These are phyloP conservation scores for Brassica carinata DNA, from an alignment of 345 rosid species.

Conservation along the genomic window DNA sequence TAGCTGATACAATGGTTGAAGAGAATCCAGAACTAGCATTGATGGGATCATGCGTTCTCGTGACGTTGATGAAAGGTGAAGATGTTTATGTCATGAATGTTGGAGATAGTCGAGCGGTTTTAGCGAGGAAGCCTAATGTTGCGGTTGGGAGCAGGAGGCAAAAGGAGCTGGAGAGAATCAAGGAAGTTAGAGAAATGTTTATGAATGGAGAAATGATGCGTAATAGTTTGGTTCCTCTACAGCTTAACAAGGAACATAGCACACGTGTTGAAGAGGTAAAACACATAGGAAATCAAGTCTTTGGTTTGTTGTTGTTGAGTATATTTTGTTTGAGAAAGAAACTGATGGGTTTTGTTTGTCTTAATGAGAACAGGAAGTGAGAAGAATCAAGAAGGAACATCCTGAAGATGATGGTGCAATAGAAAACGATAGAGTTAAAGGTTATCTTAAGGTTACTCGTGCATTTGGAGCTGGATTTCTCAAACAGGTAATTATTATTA, in stretches of 20 bases:
- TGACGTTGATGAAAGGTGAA: constrained; percentile 53
- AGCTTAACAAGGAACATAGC: constrained; percentile 89
- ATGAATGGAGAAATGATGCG: constrained; percentile 9
- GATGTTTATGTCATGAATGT: constrained; percentile 75
- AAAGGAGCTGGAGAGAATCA: constrained; percentile 50
- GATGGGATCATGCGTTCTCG: constrained; percentile 97
- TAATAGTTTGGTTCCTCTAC: constrained; percentile 55
- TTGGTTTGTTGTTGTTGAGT: neutral
- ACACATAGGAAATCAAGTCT: neutral
- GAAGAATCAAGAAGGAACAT: constrained; percentile 76
- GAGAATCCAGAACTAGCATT: constrained; percentile 85
- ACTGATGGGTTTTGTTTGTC: neutral
- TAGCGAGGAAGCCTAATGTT: constrained; percentile 55
- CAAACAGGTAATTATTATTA: constrained; percentile 44
- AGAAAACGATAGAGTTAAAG: constrained; percentile 84
- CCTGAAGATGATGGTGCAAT: constrained; percentile 75
- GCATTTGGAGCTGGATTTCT: constrained; percentile 89
- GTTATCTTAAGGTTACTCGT: constrained; percentile 47
- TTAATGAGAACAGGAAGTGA: constrained; percentile 61
- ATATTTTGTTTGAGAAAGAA: neutral
- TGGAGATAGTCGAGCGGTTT: constrained; percentile 87
- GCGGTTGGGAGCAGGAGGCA: constrained; percentile 32
- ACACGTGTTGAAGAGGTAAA: constrained; percentile 74
- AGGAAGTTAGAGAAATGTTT: constrained; percentile 43
- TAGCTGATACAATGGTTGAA: constrained; percentile 63